These are phyloP conservation scores for Viola odorata DNA, from an alignment of 345 rosid genomes.

Conservation along the genomic window DNA sequence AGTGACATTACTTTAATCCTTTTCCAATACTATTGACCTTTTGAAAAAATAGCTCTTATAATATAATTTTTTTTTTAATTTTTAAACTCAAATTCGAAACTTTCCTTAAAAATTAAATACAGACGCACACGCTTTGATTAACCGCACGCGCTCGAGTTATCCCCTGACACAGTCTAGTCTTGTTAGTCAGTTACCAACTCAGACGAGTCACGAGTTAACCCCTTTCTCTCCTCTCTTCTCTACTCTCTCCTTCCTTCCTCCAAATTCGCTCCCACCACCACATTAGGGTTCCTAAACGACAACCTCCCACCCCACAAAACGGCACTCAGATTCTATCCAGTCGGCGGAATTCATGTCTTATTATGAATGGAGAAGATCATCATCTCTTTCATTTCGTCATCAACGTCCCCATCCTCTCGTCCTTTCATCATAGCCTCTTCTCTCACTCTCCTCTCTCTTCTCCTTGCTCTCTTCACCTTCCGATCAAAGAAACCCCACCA, in stretches of 20 bases:
- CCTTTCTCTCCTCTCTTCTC: background rate
- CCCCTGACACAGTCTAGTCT: background rate
- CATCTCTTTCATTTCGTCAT: constrained; percentile 16
- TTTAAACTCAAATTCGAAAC: too few species aligned
- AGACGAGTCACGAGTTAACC: constrained; percentile 14
- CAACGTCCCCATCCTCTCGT: constrained; percentile 13
- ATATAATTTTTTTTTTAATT: too few species aligned
- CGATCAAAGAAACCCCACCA: constrained; percentile 31
- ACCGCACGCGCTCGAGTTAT: background rate
- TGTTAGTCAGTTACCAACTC: constrained; percentile 18
- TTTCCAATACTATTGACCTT: too few species aligned
- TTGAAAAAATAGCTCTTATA: too few species aligned
- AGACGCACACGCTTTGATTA: background rate
- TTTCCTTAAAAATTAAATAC: too few species aligned
- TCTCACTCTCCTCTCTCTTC: constrained; percentile 38
- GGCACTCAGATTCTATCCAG: background rate
- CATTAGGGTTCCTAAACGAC: background rate
- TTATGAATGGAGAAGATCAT: constrained; percentile 52
- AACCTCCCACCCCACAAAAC: background rate
- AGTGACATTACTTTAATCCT: too few species aligned
- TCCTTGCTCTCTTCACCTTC: constrained; percentile 32
- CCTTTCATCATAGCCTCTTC: constrained; percentile 44
- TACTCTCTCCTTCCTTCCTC: too few species aligned
- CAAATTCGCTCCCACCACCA: too few species aligned
- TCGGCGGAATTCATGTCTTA: background rate